Percentiles rank a stretch among this genome's conserved stretches.
These are phyloP conservation scores for Prunus padus DNA, from an alignment of 306 rosid species.

Conservation along the genomic window DNA sequence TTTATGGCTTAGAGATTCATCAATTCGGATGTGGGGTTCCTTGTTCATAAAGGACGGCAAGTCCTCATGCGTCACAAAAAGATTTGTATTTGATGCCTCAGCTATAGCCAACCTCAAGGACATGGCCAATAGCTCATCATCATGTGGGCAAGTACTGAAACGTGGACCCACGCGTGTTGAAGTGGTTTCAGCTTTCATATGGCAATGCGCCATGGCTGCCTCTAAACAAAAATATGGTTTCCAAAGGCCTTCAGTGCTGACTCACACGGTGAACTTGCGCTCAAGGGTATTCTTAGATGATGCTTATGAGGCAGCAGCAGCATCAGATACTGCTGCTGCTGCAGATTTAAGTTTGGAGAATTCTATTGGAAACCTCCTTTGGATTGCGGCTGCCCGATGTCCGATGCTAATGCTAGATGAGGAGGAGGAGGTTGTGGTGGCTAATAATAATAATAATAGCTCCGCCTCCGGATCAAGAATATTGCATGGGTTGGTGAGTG, in stretches of 20 bases:
- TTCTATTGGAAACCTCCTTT: conserved; percentile 30
- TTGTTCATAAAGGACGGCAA: conserved; percentile 22
- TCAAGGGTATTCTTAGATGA: neutral
- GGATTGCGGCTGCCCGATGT: conserved; percentile 24
- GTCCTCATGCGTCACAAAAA: conserved; percentile 28
- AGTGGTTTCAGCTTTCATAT: conserved; percentile 36
- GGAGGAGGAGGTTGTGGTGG: neutral
- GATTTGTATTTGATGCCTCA: conserved; percentile 36
- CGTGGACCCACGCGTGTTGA: conserved; percentile 29
- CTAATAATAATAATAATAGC: neutral
- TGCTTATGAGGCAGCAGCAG: too few species aligned
- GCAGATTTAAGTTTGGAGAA: neutral
- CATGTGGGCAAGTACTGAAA: neutral
- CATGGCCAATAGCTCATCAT: too few species aligned
- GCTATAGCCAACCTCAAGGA: conserved; percentile 18
- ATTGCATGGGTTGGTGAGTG: conserved; percentile 12
- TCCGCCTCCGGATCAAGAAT: neutral
- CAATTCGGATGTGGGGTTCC: conserved; percentile 24
- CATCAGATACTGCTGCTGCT: too few species aligned
- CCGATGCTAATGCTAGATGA: neutral
- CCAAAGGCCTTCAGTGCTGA: conserved; percentile 19
- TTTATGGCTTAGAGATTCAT: conserved; percentile 28
- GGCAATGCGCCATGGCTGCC: conserved; percentile 37
- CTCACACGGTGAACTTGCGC: conserved; percentile 39
- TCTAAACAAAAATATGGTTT: conserved; percentile 20